Evolutionary conservation across 768 basidiomycete genomes (phyloP).

Genomic region (Candolleomyces eurysporus): DNA sequence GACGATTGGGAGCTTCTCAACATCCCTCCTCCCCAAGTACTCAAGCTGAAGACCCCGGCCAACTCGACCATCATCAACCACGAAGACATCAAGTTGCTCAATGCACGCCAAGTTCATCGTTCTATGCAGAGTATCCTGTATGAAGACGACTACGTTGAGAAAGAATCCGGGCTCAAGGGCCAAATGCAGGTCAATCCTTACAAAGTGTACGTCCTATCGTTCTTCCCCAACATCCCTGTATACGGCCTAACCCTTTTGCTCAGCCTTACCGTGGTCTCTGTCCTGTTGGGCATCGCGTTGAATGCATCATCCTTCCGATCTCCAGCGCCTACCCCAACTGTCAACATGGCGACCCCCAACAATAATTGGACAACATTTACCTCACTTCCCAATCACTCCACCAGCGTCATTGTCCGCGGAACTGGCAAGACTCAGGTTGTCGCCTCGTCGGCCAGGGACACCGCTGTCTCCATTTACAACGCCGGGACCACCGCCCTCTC

Average conservation of each 20-base stretch:
- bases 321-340: conserved; percentile 33
- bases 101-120: conserved; percentile 44
- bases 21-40: conserved; percentile 39
- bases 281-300: conserved; percentile 62
- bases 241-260: conserved; percentile 10
- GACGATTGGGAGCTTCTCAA: conserved; percentile 43
- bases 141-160: conserved; percentile 38
- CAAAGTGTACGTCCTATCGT: conserved; percentile 54
- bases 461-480: conserved; percentile 50
- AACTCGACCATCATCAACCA: conserved; percentile 44
- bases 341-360: conserved; percentile 21
- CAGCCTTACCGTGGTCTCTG: conserved; percentile 67
- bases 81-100: conserved; percentile 42
- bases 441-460: conserved; percentile 44
- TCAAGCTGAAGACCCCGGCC: conserved; percentile 33
- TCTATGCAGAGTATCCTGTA: conserved; percentile 37
- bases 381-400: conserved; percentile 29
- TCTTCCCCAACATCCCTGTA: conserved; percentile 4
- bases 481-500: conserved; percentile 46
- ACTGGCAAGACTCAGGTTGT: conserved; percentile 28
- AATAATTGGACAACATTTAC: conserved; percentile 37
- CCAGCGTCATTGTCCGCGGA: conserved; percentile 12
- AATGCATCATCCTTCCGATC: conserved; percentile 45
- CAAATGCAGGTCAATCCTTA: conserved; percentile 55
- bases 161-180: conserved; percentile 17